Evolutionary conservation across 2,329 filamentous ascomycete genomes (phyloP), one percentile per base, ranked within the genome.

Genomic region (Thelonectria blattea): DNA sequence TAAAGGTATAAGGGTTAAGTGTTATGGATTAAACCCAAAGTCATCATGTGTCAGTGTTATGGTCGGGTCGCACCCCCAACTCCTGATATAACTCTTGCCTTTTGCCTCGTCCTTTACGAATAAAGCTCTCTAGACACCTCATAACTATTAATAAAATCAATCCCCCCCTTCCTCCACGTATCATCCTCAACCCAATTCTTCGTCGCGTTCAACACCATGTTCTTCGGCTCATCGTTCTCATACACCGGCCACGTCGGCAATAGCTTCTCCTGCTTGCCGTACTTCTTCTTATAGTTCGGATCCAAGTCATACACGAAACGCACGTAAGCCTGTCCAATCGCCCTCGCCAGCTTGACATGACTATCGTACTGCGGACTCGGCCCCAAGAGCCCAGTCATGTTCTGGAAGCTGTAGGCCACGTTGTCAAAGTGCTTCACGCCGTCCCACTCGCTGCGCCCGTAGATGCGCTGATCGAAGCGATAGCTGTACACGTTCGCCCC

Each of bases 331-430:
- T 74, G 69, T 1, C 78, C 79, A 15, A 81, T 77, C 6, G 69
- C 70, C 39, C 67, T 67, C 6, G 78, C 76, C 12, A 79, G 62
- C 42, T 60, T 60, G 11, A 60, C 64, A 43, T 81, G 75, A 20
- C 68, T 72, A 48, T 81, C 77, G 32, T 76, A 79, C 51, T 74
- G 61, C 0, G 80, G 80, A 20, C 80, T 74, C 0, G 80, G 76
- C 0, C 80, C 80, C n/a, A 83, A 69, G 22, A 78, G 60, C 0
- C 81, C 81, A 1, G 75, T 77, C 47, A 82, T 81, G 56, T 83
- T 83, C 66, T 83, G 79, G 67, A 84, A 83, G 61, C 76, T 79
- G 66, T 80, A 83, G 2, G 80, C 79, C 1, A 82, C 81, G 50
- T 83, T 83, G 65, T 76, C 75, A 54, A 82, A 83, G 61, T 84